Conservation (phyloP, 148 eudicot genomes). For the Amaranthus cruentus region DNA sequence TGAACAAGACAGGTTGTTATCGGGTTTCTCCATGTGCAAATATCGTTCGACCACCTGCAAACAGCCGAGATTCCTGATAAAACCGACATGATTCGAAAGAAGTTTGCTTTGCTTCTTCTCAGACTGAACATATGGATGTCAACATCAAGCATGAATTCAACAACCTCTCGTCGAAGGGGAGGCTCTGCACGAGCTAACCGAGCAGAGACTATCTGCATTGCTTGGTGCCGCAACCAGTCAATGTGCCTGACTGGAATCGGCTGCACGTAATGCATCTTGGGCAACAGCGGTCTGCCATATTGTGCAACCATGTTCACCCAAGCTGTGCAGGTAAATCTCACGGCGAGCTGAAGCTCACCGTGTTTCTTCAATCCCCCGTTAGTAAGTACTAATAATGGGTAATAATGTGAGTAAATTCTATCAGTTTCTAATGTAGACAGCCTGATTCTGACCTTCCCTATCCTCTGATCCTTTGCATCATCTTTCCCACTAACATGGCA, state of each 20-base stretch:
- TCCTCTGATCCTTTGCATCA: conserved; percentile 59
- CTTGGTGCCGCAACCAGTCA: conserved; percentile 85
- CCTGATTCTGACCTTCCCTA: conserved; percentile 86
- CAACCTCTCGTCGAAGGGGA: conserved; percentile 66
- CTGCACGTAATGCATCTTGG: conserved; percentile 90
- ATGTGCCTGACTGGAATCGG: conserved; percentile 75
- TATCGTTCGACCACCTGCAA: conserved; percentile 53
- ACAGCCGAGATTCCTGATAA: conserved; percentile 60
- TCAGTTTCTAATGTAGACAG: conserved; percentile 79
- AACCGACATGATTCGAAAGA: conserved; percentile 68
- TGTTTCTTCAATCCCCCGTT: conserved; percentile 72
- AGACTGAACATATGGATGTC: conserved; percentile 85
- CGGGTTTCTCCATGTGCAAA: conserved; percentile 82
- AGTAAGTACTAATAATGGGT: conserved; percentile 71
- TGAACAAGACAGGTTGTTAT: conserved; percentile 81
- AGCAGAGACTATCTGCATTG: conserved; percentile 79
- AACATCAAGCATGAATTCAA: conserved; percentile 87
- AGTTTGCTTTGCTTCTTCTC: conserved; percentile 85
- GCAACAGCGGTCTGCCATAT: conserved; percentile 77
- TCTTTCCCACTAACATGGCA: conserved; percentile 59
- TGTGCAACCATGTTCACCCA: conserved; percentile 91
- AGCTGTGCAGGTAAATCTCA: conserved; percentile 82
- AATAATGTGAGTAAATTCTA: conserved; percentile 70
- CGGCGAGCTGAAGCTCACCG: conserved; percentile 83
- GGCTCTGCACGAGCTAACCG: conserved; percentile 79